These are phyloP conservation scores for Physcomitrium patens DNA, from an alignment of 225 moss, liverwort and hornwort species.

Conservation along the genomic window DNA sequence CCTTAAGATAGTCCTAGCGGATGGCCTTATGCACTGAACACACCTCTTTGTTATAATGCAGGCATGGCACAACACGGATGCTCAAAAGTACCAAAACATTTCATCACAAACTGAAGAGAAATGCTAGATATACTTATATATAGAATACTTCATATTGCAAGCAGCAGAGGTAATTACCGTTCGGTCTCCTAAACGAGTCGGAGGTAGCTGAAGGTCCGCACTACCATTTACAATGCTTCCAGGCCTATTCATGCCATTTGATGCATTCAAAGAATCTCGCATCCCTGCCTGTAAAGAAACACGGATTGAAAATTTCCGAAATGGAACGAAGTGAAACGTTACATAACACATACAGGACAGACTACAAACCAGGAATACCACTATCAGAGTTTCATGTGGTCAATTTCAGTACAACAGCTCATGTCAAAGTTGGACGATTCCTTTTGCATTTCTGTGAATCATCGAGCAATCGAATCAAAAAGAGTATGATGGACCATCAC, in stretches of 20 bases:
- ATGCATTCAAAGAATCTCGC: constrained; percentile 85
- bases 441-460: constrained; percentile 12
- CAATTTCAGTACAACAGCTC: background rate
- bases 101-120: constrained; percentile 11
- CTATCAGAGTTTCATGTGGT: constrained; percentile 13
- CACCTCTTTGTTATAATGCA: constrained; percentile 18
- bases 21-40: constrained; percentile 6
- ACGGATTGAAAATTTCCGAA: background rate
- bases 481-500: constrained; percentile 15
- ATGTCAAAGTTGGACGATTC: constrained; percentile 13
- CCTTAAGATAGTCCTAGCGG: constrained; percentile 19
- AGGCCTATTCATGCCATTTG: constrained; percentile 56
- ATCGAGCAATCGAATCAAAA: constrained; percentile 12
- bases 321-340: constrained; percentile 11
- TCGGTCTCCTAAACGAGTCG: constrained; percentile 68
- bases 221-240: constrained; percentile 42
- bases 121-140: constrained; percentile 12
- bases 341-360: constrained; percentile 7
- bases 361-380: constrained; percentile 11
- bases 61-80: constrained; percentile 12
- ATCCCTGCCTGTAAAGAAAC: constrained; percentile 70
- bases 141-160: background rate
- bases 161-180: constrained; percentile 53
- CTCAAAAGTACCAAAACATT: constrained; percentile 18
- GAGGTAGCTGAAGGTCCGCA: constrained; percentile 67